These are phyloP conservation scores for Escallonia rubra DNA, from an alignment of 129 eudicot species.

Conservation along the genomic window DNA sequence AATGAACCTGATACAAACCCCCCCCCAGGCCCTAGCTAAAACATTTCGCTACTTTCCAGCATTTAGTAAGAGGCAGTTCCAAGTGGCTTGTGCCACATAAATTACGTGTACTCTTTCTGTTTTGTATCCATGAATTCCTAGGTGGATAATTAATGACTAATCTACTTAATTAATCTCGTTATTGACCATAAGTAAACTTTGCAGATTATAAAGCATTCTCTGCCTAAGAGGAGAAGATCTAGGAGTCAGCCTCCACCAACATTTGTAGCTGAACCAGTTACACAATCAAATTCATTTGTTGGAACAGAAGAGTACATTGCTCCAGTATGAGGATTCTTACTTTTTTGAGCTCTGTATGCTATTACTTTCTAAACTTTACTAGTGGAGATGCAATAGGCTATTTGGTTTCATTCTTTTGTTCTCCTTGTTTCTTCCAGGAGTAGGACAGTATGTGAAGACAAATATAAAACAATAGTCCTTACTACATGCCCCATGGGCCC, in stretches of 20 bases:
- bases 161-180: background rate
- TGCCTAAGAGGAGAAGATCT: slow-evolving; percentile 57
- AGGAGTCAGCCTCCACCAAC: slow-evolving; percentile 77
- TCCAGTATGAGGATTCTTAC: slow-evolving; percentile 50
- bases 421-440: too few relatives aligned
- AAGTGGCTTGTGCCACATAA: background rate
- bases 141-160: background rate
- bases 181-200: background rate
- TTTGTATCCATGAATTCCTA: too few relatives aligned
- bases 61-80: too few relatives aligned
- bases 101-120: background rate
- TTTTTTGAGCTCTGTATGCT: background rate
- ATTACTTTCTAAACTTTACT: too few relatives aligned
- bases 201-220: slow-evolving; percentile 77
- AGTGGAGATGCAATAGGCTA: too few relatives aligned
- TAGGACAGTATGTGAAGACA: too few relatives aligned
- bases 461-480: too few relatives aligned
- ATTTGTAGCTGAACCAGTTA: slow-evolving; percentile 77
- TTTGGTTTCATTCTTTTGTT: too few relatives aligned
- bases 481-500: too few relatives aligned
- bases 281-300: slow-evolving; percentile 96
- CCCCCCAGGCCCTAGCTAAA: too few relatives aligned
- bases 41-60: too few relatives aligned
- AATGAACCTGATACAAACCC: too few relatives aligned
- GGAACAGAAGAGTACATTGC: slow-evolving; percentile 99